Evolutionary conservation across 305 asterid species (phyloP), one percentile per base, ranked within the genome.

Genomic region (Rubia peregrina): DNA sequence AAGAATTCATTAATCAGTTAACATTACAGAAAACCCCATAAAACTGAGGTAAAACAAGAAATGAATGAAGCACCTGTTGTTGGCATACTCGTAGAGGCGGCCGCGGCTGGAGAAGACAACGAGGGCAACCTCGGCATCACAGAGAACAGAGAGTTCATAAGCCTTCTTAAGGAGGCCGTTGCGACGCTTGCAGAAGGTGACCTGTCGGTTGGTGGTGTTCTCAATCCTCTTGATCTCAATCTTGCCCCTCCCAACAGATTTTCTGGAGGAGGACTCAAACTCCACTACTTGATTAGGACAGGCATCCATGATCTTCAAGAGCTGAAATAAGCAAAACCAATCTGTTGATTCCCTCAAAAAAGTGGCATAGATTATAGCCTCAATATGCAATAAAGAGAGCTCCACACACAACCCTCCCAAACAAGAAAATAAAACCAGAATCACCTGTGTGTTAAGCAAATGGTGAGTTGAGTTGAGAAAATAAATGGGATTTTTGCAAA

Each of bases 141-240:
- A 91, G 17, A 91, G 71, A 1, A 91, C 96, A 7, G 96, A 91
- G 13, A 91, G 70, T 79, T 91, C 97, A 53, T 89, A 89, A 14
- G 97, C 97, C 82, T 91, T 91, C 86, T 89, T 89, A 11, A 91
- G 86, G 7, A 91, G 73, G 3, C 97, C 96, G 70, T 88, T 89
- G 13, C 96, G 80, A 24, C 98, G 89, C 49, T 91, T 91, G 77
- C 96, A 91, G 73, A 91, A 91, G 38, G 96, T 91, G 40, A 89
- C 98, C 73, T 91, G 98, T 42, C 98, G 86, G 79, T 89, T 91
- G 0, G 96, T 86, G 0, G 90, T 91, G 87, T 89, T 88, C 61
- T 91, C 96, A 0, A 91, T 91, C 87, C 96, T 84, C 86, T 91
- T 91, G 85, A 91, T 91, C 80, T 86, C 90, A 67, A 91, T 91